These are phyloP conservation scores for Sanghuangporus baumii DNA, from an alignment of 1,284 basidiomycete genomes.

Conservation along the genomic window DNA sequence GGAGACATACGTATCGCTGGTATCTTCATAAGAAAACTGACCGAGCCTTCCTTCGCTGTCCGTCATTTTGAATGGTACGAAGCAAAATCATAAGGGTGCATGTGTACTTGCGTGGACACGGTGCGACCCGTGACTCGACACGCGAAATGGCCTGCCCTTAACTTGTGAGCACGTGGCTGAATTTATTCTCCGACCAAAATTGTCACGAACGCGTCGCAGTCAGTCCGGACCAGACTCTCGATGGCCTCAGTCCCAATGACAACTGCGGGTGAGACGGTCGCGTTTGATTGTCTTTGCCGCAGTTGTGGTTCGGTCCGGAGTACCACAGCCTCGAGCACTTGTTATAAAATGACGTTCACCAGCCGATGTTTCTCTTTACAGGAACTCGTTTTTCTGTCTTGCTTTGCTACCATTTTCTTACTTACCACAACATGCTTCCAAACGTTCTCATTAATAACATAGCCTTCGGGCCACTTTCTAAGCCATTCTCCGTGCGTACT, in stretches of 20 bases:
- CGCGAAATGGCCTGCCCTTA: constrained; percentile 9
- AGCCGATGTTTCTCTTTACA: neutral
- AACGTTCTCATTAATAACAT: neutral
- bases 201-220: neutral
- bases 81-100: too few relatives aligned
- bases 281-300: neutral
- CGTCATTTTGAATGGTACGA: neutral
- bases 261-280: neutral
- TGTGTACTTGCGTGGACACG: neutral
- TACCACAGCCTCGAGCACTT: neutral
- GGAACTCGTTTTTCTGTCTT: neutral
- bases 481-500: neutral
- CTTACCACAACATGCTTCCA: neutral
- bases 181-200: neutral
- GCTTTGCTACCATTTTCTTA: neutral
- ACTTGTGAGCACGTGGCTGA: neutral
- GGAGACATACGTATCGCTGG: constrained; percentile 8
- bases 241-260: neutral
- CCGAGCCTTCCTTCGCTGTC: constrained; percentile 3
- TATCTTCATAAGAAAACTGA: constrained; percentile 16
- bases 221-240: neutral
- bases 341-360: neutral
- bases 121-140: neutral
- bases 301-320: neutral
- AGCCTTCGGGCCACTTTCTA: neutral